Conservation (phyloP, 2,329 filamentous ascomycete genomes). For the Bipolaris gigantea region DNA sequence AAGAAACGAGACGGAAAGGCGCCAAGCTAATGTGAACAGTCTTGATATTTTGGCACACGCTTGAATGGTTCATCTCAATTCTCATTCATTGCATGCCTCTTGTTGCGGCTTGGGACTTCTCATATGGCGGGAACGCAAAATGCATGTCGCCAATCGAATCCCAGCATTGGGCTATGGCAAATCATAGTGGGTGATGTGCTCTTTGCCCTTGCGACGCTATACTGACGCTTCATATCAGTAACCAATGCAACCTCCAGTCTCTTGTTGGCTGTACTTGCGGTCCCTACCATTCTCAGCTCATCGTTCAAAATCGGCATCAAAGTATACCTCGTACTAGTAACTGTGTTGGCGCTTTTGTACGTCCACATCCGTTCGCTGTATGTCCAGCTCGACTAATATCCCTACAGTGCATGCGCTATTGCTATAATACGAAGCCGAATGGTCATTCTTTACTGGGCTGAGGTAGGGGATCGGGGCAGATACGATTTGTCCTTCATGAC, state of each 20-base stretch:
- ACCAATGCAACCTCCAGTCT: constrained; percentile 32
- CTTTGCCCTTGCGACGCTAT: background rate
- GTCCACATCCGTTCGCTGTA: constrained; percentile 42
- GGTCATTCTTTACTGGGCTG: constrained; percentile 13
- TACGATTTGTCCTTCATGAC: constrained; percentile 4
- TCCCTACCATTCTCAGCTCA: background rate
- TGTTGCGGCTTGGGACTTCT: constrained; percentile 48
- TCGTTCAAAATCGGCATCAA: constrained; percentile 1
- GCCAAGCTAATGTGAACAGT: constrained; percentile 13
- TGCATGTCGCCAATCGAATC: constrained; percentile 45
- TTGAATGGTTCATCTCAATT: constrained; percentile 49
- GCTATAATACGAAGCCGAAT: constrained; percentile 42
- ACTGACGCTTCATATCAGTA: background rate
- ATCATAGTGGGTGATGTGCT: constrained; percentile 40
- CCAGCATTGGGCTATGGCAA: constrained; percentile 50
- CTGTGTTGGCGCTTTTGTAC: constrained; percentile 45
- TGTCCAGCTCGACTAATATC: constrained; percentile 33
- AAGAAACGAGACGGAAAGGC: no score
- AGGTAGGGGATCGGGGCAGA: constrained; percentile 4
- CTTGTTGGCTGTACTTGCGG: constrained; percentile 32
- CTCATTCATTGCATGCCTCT: constrained; percentile 53
- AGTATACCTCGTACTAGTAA: constrained; percentile 36
- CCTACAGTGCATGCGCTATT: constrained; percentile 44
- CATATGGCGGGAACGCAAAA: background rate
- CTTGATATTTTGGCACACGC: constrained; percentile 38